Evolutionary conservation across 768 basidiomycete species (phyloP).

Genomic region (Boletus sensibilis): DNA sequence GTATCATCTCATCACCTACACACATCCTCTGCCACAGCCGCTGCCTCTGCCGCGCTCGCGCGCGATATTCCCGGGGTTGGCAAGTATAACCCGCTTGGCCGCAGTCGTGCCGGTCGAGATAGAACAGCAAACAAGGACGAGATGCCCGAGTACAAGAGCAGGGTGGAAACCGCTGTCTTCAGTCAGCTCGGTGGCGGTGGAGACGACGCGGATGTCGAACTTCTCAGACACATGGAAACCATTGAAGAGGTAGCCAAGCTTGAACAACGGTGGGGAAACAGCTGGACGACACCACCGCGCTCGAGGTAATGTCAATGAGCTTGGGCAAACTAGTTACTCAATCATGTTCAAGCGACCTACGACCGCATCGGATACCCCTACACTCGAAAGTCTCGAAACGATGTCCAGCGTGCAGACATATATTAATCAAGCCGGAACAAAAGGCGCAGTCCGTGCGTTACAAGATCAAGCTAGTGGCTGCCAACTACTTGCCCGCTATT

Average conservation of each 20-base stretch:
- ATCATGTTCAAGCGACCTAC: constrained; percentile 58
- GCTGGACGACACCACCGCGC: constrained; percentile 71
- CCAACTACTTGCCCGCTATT: constrained; percentile 90
- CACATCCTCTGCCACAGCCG: constrained; percentile 81
- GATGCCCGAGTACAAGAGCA: constrained; percentile 71
- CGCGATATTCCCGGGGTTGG: constrained; percentile 83
- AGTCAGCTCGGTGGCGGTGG: constrained; percentile 55
- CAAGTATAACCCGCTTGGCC: constrained; percentile 67
- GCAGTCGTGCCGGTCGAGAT: constrained; percentile 53
- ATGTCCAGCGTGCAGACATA: constrained; percentile 91
- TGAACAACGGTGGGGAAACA: constrained; percentile 78
- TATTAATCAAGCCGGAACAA: constrained; percentile 97
- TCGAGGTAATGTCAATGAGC: constrained; percentile 45
- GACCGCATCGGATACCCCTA: constrained; percentile 87
- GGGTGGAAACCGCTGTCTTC: constrained; percentile 61
- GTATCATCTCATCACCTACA: constrained; percentile 67
- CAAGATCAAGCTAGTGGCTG: constrained; percentile 97
- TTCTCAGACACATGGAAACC: constrained; percentile 61
- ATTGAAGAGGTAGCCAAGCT: constrained; percentile 63
- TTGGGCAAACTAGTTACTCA: not conserved
- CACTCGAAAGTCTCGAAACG: constrained; percentile 95
- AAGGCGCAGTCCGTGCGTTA: constrained; percentile 92
- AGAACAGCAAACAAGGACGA: constrained; percentile 71
- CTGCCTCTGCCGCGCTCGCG: constrained; percentile 84
- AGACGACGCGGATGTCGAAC: constrained; percentile 69